A percentile compares a stretch with the other conserved stretches of the same genome.
These are phyloP conservation scores for Cystofilobasidium macerans DNA, from an alignment of 768 basidiomycete species.

Conservation along the genomic window DNA sequence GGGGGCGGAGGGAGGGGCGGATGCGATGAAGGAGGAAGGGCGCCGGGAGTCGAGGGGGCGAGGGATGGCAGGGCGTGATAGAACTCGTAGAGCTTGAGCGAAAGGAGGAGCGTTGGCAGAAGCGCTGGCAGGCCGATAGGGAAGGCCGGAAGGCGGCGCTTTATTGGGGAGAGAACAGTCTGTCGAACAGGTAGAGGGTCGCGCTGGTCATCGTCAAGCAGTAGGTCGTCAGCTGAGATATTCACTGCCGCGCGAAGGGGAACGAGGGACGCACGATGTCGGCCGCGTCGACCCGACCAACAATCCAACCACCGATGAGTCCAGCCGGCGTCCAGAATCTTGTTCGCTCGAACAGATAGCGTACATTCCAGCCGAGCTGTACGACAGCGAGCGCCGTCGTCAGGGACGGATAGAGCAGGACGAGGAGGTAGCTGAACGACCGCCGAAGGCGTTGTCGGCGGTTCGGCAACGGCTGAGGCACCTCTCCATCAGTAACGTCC, in stretches of 20 bases:
- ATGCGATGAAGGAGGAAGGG: constrained; percentile 65
- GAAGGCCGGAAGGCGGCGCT: constrained; percentile 38
- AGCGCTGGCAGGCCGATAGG: constrained; percentile 49
- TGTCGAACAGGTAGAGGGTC: constrained; percentile 42
- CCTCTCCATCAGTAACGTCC: background rate
- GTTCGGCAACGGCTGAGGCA: background rate
- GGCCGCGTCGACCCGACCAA: constrained; percentile 65
- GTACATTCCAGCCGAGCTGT: constrained; percentile 70
- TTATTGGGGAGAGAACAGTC: constrained; percentile 52
- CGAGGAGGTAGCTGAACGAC: constrained; percentile 46
- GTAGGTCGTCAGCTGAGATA: too few species aligned
- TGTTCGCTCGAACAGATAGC: constrained; percentile 79
- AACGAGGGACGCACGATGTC: constrained; percentile 53
- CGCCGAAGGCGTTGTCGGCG: background rate
- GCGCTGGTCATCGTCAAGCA: constrained; percentile 24
- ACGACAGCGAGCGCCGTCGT: constrained; percentile 70
- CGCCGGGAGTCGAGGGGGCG: constrained; percentile 42
- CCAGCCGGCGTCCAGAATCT: constrained; percentile 87
- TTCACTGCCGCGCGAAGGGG: too few species aligned
- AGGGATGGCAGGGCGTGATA: constrained; percentile 80
- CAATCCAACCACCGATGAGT: constrained; percentile 66
- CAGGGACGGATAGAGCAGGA: constrained; percentile 65
- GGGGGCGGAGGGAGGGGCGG: constrained; percentile 47
- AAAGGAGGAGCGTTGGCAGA: constrained; percentile 81
- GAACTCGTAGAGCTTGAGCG: constrained; percentile 95